Conservation (phyloP, 2,329 filamentous ascomycete species). For the Aspergillus hortae region DNA sequence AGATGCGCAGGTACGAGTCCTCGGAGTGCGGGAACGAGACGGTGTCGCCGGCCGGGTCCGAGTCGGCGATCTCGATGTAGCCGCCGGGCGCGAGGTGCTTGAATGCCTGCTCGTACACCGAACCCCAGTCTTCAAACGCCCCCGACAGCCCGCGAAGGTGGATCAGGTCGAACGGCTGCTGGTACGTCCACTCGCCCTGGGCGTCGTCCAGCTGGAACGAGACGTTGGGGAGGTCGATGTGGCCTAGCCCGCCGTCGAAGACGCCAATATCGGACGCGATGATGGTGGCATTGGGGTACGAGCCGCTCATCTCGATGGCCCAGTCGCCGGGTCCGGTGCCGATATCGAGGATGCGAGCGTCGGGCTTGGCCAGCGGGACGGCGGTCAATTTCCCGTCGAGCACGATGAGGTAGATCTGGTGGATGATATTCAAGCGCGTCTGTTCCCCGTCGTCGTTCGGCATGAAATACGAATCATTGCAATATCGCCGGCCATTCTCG, state of each 20-base stretch:
- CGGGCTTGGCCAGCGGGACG: slow-evolving; percentile 23
- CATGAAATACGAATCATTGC: slow-evolving; percentile 62
- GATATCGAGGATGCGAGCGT: slow-evolving; percentile 38
- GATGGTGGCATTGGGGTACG: slow-evolving; percentile 45
- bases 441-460: slow-evolving; percentile 65
- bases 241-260: slow-evolving; percentile 34
- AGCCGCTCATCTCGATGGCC: slow-evolving; percentile 46
- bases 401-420: slow-evolving; percentile 58
- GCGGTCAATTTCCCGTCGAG: slow-evolving; percentile 33
- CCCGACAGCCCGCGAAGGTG: slow-evolving; percentile 43
- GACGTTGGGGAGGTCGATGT: slow-evolving; percentile 36
- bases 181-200: slow-evolving; percentile 44
- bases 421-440: slow-evolving; percentile 58
- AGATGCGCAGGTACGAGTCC: slow-evolving; percentile 33
- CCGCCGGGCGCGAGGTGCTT: slow-evolving; percentile 45
- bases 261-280: slow-evolving; percentile 35
- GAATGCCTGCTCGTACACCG: slow-evolving; percentile 45
- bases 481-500: slow-evolving; percentile 60
- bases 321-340: slow-evolving; percentile 51
- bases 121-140: slow-evolving; percentile 45
- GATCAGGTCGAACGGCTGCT: slow-evolving; percentile 48
- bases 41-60: slow-evolving; percentile 26
- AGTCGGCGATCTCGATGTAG: slow-evolving; percentile 46
- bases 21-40: slow-evolving; percentile 18
- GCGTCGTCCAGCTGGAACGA: slow-evolving; percentile 49